Conservation (phyloP, 768 basidiomycete genomes). For the Lentinula boryana region DNA sequence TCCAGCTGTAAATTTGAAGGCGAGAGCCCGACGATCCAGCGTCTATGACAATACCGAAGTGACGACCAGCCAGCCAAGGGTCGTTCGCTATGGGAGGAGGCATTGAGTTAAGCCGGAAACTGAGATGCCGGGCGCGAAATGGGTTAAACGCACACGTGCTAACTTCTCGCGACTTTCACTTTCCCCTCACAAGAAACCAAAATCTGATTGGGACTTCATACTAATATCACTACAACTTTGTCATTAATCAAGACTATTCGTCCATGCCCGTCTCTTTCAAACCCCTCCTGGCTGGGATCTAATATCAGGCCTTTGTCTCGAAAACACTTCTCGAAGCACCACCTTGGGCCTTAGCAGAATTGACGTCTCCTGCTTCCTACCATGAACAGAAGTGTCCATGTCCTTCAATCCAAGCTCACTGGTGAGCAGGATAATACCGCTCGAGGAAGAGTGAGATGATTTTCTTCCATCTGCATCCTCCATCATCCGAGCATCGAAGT, state of each 20-base stretch:
- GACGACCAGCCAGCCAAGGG: slow-evolving; percentile 72
- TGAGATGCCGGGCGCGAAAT: too few species aligned
- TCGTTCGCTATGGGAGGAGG: slow-evolving; percentile 68
- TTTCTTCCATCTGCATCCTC: neutral
- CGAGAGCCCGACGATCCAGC: slow-evolving; percentile 97
- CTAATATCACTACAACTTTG: too few species aligned
- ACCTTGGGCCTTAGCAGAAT: neutral
- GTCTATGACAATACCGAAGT: slow-evolving; percentile 94
- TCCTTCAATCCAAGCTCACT: neutral
- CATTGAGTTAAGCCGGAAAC: slow-evolving; percentile 33
- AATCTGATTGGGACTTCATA: too few species aligned
- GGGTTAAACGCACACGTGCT: neutral
- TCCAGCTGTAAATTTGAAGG: slow-evolving; percentile 96
- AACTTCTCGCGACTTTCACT: too few species aligned
- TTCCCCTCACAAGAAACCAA: too few species aligned
- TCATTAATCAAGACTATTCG: too few species aligned
- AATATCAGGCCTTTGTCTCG: neutral
- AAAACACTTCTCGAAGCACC: neutral
- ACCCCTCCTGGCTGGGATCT: neutral
- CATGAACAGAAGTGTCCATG: neutral
- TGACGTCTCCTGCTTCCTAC: neutral
- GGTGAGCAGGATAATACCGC: neutral
- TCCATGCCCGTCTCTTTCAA: too few species aligned
- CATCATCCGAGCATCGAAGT: neutral
- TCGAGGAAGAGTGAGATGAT: neutral